phyloP scores from a whole-genome alignment of 495 filamentous ascomycete genomes.

The Glonium stellatum region DNA sequence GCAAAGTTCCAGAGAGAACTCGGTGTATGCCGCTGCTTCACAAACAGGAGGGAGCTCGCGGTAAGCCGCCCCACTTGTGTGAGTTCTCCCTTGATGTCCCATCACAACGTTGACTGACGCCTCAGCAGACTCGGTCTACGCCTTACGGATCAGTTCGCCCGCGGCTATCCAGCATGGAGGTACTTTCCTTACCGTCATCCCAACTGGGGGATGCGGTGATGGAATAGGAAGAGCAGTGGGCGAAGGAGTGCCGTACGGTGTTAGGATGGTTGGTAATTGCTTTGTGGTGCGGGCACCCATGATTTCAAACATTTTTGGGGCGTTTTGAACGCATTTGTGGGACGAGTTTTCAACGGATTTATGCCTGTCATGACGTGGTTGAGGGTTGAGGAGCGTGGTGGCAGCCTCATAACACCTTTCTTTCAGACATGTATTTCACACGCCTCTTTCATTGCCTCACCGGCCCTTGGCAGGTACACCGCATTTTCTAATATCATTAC shows the following conservation, averaged over 20 bases:
- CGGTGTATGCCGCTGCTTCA: conserved; percentile 34
- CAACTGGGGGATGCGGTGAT: conserved; percentile 15
- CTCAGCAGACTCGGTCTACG: conserved; percentile 29
- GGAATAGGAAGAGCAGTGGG: neutral
- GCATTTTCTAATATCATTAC: conserved; percentile 4
- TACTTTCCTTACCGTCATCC: conserved; percentile 27
- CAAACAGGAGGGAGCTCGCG: conserved; percentile 32
- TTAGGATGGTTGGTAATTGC: conserved; percentile 10
- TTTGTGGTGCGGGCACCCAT: conserved; percentile 17
- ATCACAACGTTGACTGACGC: conserved; percentile 17
- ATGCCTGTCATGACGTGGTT: conserved; percentile 19
- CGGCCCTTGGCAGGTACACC: conserved; percentile 9
- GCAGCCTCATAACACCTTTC: conserved; percentile 23
- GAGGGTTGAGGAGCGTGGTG: conserved; percentile 21
- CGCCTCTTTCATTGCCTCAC: conserved; percentile 1
- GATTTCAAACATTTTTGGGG: conserved; percentile 2
- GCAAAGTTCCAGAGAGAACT: conserved; percentile 28
- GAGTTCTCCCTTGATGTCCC: conserved; percentile 12
- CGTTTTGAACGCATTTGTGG: conserved; percentile 5
- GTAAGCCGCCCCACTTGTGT: conserved; percentile 29
- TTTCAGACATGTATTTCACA: conserved; percentile 3
- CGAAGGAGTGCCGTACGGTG: conserved; percentile 2
- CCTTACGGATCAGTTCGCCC: conserved; percentile 35
- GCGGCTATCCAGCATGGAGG: conserved; percentile 31
- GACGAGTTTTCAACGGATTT: conserved; percentile 12